A percentile compares a stretch with the other conserved stretches of the same genome.
These are phyloP conservation scores for Cucumis variabilis DNA, from an alignment of 331 rosid genomes.

Conservation along the genomic window DNA sequence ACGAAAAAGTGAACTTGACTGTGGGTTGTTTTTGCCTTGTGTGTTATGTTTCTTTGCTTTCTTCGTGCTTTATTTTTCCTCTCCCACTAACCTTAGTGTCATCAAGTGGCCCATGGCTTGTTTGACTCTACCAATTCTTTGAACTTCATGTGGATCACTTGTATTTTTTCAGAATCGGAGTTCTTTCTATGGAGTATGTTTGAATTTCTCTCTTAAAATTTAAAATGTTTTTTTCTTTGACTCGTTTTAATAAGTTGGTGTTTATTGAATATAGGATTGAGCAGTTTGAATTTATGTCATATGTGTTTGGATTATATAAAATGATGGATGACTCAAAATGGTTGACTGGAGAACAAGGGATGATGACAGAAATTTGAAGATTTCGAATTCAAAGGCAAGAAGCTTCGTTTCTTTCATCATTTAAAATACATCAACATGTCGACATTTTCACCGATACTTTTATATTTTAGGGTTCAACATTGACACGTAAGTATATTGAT, in stretches of 20 bases:
- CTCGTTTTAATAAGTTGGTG: not conserved
- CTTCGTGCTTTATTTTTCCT: not conserved
- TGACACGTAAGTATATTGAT: too few relatives aligned
- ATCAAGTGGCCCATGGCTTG: constrained; percentile 12
- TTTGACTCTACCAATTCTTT: not conserved
- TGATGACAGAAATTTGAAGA: not conserved
- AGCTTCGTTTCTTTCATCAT: too few relatives aligned
- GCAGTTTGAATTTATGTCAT: not conserved
- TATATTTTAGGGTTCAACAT: not conserved
- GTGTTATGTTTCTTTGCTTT: constrained; percentile 4
- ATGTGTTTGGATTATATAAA: not conserved
- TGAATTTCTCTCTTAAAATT: not conserved
- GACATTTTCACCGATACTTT: too few relatives aligned
- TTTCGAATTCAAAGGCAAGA: too few relatives aligned
- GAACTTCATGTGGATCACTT: not conserved
- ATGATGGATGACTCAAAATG: not conserved
- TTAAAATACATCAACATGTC: too few relatives aligned
- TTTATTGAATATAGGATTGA: not conserved
- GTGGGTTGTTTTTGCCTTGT: not conserved
- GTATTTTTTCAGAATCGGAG: not conserved
- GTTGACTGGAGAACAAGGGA: not conserved
- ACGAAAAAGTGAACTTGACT: not conserved
- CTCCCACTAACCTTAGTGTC: not conserved
- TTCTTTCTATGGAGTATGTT: not conserved
- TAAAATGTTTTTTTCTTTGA: not conserved